Evolutionary conservation across 192 early-diverging fungal species (phyloP), one percentile per base, ranked within the genome.

Genomic region (Rhizoclosmatium sp.): DNA sequence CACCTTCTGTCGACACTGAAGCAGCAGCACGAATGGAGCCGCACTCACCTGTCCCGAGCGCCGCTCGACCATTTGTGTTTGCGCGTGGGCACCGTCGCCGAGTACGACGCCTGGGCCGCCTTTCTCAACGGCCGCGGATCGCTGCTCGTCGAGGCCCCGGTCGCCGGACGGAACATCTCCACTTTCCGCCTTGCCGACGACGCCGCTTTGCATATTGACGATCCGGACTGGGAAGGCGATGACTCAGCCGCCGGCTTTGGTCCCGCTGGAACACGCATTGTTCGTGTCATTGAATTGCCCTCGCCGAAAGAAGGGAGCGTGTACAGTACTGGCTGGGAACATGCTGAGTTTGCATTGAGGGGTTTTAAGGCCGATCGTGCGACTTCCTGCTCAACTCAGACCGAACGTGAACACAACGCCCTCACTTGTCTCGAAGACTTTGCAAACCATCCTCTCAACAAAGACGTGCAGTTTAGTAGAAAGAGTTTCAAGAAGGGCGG

Each of bases 11-110:
- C 5, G 16, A 54, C 51, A 16, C 51, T 54, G 9, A 12, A 54
- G 9, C 5, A 7, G 9, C 51, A 54, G 9, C 51, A 54, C 51
- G 9, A 7, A 12, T 54, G 51, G 51, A 12, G 9, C 9, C 51
- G 51, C 51, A 12, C 51, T 12, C 5, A 54, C 16, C 16, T 54
- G 5, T 54, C 51, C 61, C 7, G 10, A 19, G 16, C 4, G 49
- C 67, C 49, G 51, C 49, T 79, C 31, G 78, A 79, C 69, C 78
- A 79, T 54, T 4, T 71, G 47, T 79, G 78, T 61, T 23, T 79
- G 46, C 78, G 78, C n/a, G 68, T 59, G 42, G 54, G 40, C 40
- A 71, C 66, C 49, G 14, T 42, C 7, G 56, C n/a, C 23, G 68
- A 71, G 46, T 71, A 79, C 68, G 21, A n/a, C 16, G 16, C 19